Evolutionary conservation across 1,284 basidiomycete species (phyloP).

Genomic region (Phellinidium pouzarii): DNA sequence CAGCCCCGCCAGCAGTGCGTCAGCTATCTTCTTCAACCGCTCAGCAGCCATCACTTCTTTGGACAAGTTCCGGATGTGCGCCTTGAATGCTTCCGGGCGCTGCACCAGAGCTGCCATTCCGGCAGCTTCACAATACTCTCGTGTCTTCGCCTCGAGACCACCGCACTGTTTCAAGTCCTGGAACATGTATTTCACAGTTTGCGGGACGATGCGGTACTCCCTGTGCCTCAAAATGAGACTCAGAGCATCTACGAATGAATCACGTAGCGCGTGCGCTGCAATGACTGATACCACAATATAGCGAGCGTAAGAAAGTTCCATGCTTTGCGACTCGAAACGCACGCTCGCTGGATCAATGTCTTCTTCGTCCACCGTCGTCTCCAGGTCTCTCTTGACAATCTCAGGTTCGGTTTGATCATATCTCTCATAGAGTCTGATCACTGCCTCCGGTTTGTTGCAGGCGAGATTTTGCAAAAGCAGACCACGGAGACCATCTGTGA

Average conservation of each 20-base stretch:
- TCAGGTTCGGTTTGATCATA: not conserved
- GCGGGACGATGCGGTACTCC: constrained; percentile 31
- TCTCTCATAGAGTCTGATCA: not conserved
- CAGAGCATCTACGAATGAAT: constrained; percentile 49
- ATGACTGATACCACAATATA: constrained; percentile 44
- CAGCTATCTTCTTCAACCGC: constrained; percentile 39
- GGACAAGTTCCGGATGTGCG: constrained; percentile 40
- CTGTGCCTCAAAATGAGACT: constrained; percentile 17
- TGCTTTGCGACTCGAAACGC: not conserved
- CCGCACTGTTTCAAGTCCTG: constrained; percentile 30
- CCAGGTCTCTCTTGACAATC: not conserved
- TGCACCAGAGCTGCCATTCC: constrained; percentile 44
- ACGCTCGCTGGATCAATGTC: not conserved
- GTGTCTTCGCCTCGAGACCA: constrained; percentile 33
- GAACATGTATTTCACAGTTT: constrained; percentile 33
- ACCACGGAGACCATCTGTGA: not conserved
- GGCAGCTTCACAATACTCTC: constrained; percentile 40
- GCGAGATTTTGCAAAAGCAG: not conserved
- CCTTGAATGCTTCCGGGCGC: constrained; percentile 41
- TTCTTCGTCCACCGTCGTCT: constrained; percentile 15
- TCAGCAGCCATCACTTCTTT: constrained; percentile 19
- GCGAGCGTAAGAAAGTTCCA: constrained; percentile 20
- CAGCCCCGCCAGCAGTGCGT: constrained; percentile 43
- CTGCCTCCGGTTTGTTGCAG: not conserved
- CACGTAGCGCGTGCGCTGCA: constrained; percentile 51